Evolutionary conservation across 345 rosid species (phyloP).

Genomic region (Eutrema japonicum): DNA sequence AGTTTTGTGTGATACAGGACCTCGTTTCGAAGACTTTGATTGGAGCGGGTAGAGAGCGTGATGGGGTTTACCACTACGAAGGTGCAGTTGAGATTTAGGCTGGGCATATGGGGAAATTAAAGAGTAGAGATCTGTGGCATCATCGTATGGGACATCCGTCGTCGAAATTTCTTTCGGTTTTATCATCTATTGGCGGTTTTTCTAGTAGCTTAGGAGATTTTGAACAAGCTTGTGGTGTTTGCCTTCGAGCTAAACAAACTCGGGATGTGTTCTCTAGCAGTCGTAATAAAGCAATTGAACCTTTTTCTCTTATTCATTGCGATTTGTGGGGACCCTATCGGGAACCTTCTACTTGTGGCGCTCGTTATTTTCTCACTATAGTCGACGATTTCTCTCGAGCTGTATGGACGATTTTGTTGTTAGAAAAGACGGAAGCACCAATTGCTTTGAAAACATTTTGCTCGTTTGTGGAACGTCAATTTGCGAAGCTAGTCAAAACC

Average conservation of each 20-base stretch:
- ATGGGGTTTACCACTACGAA: background rate
- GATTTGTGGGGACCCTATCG: background rate
- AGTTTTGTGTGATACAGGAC: conserved; percentile 16
- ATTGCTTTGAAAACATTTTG: background rate
- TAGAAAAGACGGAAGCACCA: background rate
- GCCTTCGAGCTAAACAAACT: background rate
- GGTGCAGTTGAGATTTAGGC: background rate
- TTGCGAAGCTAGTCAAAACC: background rate
- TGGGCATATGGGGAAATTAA: background rate
- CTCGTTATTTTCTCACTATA: background rate
- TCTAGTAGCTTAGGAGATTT: background rate
- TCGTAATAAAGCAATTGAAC: background rate
- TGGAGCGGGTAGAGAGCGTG: background rate
- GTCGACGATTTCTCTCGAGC: background rate
- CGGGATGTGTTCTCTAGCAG: background rate
- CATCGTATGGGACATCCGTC: background rate
- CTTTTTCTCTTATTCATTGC: background rate
- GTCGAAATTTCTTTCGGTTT: background rate
- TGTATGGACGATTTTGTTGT: background rate
- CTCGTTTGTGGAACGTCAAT: background rate
- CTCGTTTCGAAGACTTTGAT: conserved; percentile 8
- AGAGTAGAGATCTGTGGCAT: background rate
- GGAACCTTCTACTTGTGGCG: background rate
- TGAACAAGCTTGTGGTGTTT: background rate
- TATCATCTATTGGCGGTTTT: background rate